These are phyloP conservation scores for Tulasnella sp. DNA, from an alignment of 768 basidiomycete species.

Conservation along the genomic window DNA sequence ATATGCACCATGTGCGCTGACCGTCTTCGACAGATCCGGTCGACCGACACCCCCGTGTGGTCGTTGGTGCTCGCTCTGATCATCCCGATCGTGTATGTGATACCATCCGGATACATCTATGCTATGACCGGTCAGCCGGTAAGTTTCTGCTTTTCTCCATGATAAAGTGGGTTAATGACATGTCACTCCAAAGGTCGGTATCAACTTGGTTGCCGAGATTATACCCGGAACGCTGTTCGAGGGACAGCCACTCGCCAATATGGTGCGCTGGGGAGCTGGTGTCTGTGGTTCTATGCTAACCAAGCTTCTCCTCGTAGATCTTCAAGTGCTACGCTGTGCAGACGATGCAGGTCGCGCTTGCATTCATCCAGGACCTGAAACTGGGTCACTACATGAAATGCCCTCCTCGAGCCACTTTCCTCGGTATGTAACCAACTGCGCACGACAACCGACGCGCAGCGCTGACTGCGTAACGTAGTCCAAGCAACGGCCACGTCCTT, in stretches of 20 bases:
- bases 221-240: conserved; percentile 34
- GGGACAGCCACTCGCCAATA: conserved; percentile 33
- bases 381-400: conserved; percentile 40
- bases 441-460: background rate
- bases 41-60: conserved; percentile 48
- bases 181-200: conserved; percentile 25
- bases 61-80: conserved; percentile 28
- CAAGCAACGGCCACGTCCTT: conserved; percentile 28
- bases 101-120: conserved; percentile 35
- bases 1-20: background rate
- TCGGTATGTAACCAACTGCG: conserved; percentile 22
- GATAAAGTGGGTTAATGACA: too few relatives aligned
- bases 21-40: conserved; percentile 26
- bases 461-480: conserved; percentile 19
- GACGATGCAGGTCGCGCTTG: conserved; percentile 23
- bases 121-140: conserved; percentile 32
- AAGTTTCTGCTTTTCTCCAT: conserved; percentile 2
- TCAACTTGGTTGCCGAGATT: conserved; percentile 34
- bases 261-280: conserved; percentile 25
- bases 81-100: conserved; percentile 30
- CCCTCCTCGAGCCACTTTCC: conserved; percentile 34
- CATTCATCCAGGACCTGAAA: conserved; percentile 29
- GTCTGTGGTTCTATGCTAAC: background rate
- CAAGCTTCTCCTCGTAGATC: conserved; percentile 22
- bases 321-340: conserved; percentile 31